Evolutionary conservation across 1,284 basidiomycete genomes (phyloP).

Genomic region (Fomitopsis betulina): DNA sequence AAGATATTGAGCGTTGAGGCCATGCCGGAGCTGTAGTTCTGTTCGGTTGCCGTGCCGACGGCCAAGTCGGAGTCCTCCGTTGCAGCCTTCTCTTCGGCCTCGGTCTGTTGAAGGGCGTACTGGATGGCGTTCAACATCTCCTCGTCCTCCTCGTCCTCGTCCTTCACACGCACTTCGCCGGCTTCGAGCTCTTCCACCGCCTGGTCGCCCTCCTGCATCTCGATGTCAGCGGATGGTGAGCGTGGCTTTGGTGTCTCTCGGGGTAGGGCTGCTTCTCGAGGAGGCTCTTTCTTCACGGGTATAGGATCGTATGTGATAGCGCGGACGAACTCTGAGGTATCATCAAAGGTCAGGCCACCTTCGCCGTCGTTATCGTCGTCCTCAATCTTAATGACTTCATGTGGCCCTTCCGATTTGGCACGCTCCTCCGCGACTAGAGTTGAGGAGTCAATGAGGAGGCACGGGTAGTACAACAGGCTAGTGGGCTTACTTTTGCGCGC

Average conservation of each 20-base stretch:
- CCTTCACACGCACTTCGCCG: constrained; percentile 72
- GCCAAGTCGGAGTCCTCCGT: constrained; percentile 28
- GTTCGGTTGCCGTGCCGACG: constrained; percentile 66
- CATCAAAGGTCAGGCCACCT: constrained; percentile 84
- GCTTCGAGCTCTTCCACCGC: constrained; percentile 74
- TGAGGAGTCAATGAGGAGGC: constrained; percentile 8
- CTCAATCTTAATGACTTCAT: constrained; percentile 51
- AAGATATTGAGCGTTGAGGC: constrained; percentile 87
- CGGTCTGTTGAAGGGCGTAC: constrained; percentile 54
- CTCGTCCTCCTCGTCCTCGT: constrained; percentile 69
- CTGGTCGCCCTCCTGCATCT: constrained; percentile 59
- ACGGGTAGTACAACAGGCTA: background rate
- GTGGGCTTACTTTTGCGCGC: constrained; percentile 68
- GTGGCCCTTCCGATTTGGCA: constrained; percentile 43
- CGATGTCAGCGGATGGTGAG: constrained; percentile 48
- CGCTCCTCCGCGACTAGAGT: constrained; percentile 63
- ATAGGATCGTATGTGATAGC: constrained; percentile 72
- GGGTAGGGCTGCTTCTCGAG: constrained; percentile 30
- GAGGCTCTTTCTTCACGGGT: constrained; percentile 46
- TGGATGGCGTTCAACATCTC: constrained; percentile 74
- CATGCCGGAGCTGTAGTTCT: constrained; percentile 78
- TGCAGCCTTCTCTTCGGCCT: constrained; percentile 45
- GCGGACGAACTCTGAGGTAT: constrained; percentile 96
- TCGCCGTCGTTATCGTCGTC: constrained; percentile 56
- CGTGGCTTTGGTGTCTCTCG: constrained; percentile 33